Conservation (phyloP, 495 filamentous ascomycete species). For the Pyrenopolyporus hunteri region DNA sequence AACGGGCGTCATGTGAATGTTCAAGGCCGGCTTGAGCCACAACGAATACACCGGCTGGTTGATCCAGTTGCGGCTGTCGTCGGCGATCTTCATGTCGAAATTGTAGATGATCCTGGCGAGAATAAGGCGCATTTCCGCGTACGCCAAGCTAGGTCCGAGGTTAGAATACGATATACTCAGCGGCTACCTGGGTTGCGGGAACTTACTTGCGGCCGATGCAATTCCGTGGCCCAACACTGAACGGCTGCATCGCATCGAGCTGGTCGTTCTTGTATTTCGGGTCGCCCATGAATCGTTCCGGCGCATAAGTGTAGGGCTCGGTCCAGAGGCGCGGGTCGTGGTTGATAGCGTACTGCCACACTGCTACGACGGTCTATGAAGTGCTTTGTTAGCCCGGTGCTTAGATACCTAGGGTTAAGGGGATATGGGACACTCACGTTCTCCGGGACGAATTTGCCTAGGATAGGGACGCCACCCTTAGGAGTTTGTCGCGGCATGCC, state of each 20-base stretch:
- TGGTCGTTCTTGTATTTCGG: conserved; percentile 52
- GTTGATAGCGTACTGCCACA: conserved; percentile 56
- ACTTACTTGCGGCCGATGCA: conserved; percentile 64
- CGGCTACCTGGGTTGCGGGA: not conserved
- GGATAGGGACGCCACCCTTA: conserved; percentile 53
- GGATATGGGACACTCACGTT: conserved; percentile 38
- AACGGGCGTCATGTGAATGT: conserved; percentile 37
- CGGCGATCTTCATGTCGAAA: conserved; percentile 57
- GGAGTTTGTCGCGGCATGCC: conserved; percentile 53
- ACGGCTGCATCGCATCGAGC: conserved; percentile 56
- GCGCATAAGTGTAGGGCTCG: conserved; percentile 53
- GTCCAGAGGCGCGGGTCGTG: conserved; percentile 50
- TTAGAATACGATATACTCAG: conserved; percentile 5
- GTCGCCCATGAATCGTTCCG: conserved; percentile 57
- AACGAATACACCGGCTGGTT: conserved; percentile 46
- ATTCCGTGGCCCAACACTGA: conserved; percentile 58
- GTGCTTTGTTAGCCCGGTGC: conserved; percentile 5
- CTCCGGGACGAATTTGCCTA: conserved; percentile 50
- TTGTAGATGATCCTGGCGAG: conserved; percentile 57
- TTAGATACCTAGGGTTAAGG: not conserved
- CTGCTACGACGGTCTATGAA: conserved; percentile 55
- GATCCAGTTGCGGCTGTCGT: conserved; percentile 53
- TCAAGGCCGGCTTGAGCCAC: conserved; percentile 52
- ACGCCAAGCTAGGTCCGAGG: conserved; percentile 50
- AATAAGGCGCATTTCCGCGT: conserved; percentile 57